phyloP scores from a whole-genome alignment of 768 basidiomycete genomes.

The Gymnopilus dilepis region DNA sequence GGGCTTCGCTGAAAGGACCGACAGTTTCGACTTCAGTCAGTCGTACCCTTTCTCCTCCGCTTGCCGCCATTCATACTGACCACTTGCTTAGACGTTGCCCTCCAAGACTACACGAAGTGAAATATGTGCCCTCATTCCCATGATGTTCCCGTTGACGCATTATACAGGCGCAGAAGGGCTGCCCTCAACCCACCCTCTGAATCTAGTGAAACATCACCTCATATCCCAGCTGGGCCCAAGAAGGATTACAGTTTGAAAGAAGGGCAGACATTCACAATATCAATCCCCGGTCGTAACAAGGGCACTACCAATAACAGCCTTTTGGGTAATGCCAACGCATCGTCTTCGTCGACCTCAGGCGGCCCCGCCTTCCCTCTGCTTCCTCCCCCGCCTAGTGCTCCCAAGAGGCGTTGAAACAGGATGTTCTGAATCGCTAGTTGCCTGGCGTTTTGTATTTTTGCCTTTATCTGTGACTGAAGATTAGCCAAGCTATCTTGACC shows the following conservation, averaged over 20 bases:
- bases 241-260: slow-evolving; percentile 95
- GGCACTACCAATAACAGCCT: slow-evolving; percentile 39
- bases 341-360: slow-evolving; percentile 25
- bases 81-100: slow-evolving; percentile 66
- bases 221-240: slow-evolving; percentile 79
- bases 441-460: neutral
- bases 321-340: slow-evolving; percentile 35
- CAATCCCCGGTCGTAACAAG: slow-evolving; percentile 81
- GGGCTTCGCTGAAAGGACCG: slow-evolving; percentile 87
- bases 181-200: slow-evolving; percentile 57
- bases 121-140: slow-evolving; percentile 45
- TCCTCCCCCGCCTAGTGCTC: slow-evolving; percentile 82
- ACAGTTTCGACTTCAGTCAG: slow-evolving; percentile 93
- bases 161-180: slow-evolving; percentile 64
- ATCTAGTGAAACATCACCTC: slow-evolving; percentile 59
- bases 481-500: neutral
- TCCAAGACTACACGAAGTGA: slow-evolving; percentile 90
- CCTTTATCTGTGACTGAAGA: neutral
- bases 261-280: slow-evolving; percentile 92
- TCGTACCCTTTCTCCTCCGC: slow-evolving; percentile 10
- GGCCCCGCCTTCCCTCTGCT: slow-evolving; percentile 67
- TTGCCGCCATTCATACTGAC: neutral
- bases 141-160: slow-evolving; percentile 14
- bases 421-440: neutral
- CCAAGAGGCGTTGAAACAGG: slow-evolving; percentile 46